A percentile compares a stretch with the other conserved stretches of the same genome.
Conservation (phyloP, 2,329 filamentous ascomycete species). For the Reticulascus tulasneorum region DNA sequence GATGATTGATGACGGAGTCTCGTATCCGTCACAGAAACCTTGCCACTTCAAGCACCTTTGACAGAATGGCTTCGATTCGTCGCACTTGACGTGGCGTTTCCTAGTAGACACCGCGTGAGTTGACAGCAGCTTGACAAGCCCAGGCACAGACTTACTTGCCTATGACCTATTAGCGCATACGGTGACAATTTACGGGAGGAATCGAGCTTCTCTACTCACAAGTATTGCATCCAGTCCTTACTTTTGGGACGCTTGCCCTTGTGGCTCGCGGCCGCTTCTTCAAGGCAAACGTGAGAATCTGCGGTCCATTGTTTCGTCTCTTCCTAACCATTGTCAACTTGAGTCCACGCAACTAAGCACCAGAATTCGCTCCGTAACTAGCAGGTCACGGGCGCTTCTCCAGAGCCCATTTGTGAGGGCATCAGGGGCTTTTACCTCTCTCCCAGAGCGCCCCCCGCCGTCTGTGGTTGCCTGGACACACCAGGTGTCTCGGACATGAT, state of each 20-base stretch:
- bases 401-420: too few relatives aligned
- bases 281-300: slow-evolving; percentile 22
- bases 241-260: slow-evolving; percentile 26
- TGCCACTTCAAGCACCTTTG: slow-evolving; percentile 30
- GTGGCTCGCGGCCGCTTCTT: slow-evolving; percentile 23
- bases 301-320: slow-evolving; percentile 2
- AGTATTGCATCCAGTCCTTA: slow-evolving; percentile 26
- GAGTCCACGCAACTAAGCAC: neutral
- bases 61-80: slow-evolving; percentile 30
- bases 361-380: neutral
- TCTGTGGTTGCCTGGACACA: slow-evolving; percentile 1
- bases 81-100: slow-evolving; percentile 30
- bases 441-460: neutral
- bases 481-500: slow-evolving; percentile 2
- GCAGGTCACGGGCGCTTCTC: neutral
- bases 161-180: slow-evolving; percentile 4
- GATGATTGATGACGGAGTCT: neutral
- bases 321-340: slow-evolving; percentile 1
- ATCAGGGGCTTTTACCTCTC: slow-evolving; percentile 6
- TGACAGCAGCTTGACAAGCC: neutral
- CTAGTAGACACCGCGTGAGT: slow-evolving; percentile 13
- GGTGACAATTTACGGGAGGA: neutral
- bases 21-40: slow-evolving; percentile 29
- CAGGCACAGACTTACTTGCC: slow-evolving; percentile 21
- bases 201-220: slow-evolving; percentile 19